Evolutionary conservation across 2,329 filamentous ascomycete genomes (phyloP).

Genomic region (Emydomyces testavorans): DNA sequence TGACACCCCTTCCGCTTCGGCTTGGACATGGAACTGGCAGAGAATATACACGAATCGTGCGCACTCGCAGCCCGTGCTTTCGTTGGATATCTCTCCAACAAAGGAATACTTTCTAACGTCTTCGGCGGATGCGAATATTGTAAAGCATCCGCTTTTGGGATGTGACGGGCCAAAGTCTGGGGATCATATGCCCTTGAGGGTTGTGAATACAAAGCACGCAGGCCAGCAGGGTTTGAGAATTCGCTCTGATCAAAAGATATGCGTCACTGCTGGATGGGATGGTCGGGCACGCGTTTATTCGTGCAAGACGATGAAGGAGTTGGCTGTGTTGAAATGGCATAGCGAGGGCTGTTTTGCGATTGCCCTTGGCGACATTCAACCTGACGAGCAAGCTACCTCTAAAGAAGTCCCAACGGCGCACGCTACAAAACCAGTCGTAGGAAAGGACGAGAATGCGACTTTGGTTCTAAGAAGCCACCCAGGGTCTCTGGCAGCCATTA

Average conservation of each 20-base stretch:
- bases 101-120: constrained; percentile 60
- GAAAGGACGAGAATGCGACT: constrained; percentile 9
- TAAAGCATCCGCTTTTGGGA: constrained; percentile 54
- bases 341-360: constrained; percentile 73
- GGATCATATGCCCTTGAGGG: constrained; percentile 43
- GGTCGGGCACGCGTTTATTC: constrained; percentile 69
- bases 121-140: constrained; percentile 66
- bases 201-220: constrained; percentile 68
- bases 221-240: constrained; percentile 75
- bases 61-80: constrained; percentile 73
- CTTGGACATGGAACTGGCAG: constrained; percentile 37
- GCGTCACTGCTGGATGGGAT: constrained; percentile 92
- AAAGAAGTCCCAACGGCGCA: background rate
- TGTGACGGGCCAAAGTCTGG: constrained; percentile 13
- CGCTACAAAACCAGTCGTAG: constrained; percentile 1
- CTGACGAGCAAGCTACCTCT: constrained; percentile 1
- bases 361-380: constrained; percentile 49
- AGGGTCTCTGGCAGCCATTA: constrained; percentile 41
- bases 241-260: constrained; percentile 67
- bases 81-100: constrained; percentile 46
- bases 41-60: constrained; percentile 53
- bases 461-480: constrained; percentile 7
- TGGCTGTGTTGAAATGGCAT: constrained; percentile 93
- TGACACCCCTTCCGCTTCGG: constrained; percentile 10
- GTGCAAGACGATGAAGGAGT: constrained; percentile 64